Evolutionary conservation across 768 basidiomycete species (phyloP), one percentile per base, ranked within the genome.

Genomic region (Auricularia sp.): DNA sequence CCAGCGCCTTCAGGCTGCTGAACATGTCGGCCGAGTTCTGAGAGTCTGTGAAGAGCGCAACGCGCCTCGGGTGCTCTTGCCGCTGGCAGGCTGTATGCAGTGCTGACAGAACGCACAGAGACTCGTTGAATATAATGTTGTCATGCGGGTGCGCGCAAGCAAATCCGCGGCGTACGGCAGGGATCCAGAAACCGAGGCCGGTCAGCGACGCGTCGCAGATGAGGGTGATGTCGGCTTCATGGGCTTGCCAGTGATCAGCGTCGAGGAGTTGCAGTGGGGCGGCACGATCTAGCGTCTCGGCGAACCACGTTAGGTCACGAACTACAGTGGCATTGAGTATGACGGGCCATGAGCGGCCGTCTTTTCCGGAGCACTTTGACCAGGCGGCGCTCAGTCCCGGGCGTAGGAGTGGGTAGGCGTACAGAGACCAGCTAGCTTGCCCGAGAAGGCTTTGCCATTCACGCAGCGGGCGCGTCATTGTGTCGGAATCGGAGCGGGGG

Each of bases 391-490:
- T 73, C 0, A 82, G 69, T 0, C 67, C 71, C 0, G 79, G 80
- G 0, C 70, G 67, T 0, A 81, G 69, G 0, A 75, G 65, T 0
- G 79, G 79, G 60, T 70, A 78, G 2, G 74, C 74, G 62, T 80
- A 80, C 21, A 81, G 69, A 0, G 70, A 64, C 78, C 78, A 80
- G 60, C 79, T 80, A 14, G 73, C 21, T 73, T 73, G 78, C 0
- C 77, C 79, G 0, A 71, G 71, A 0, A 80, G 62, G 0, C 47
- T 36, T 62, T 76, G 77, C 63, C 70, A 78, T 10, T 70, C 47
- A 0, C 62, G 43, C 0, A 76, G 67, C 7, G 36, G 64, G 56
- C 61, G 53, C 67, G 64, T 14, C 68, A 43, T 35, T 65, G 67
- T 47, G 68, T 1, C 65, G 61, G 0, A 64, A 64, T 10, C 62